Evolutionary conservation across 2,329 filamentous ascomycete genomes (phyloP).

Genomic region (Didymellaceae sp.): DNA sequence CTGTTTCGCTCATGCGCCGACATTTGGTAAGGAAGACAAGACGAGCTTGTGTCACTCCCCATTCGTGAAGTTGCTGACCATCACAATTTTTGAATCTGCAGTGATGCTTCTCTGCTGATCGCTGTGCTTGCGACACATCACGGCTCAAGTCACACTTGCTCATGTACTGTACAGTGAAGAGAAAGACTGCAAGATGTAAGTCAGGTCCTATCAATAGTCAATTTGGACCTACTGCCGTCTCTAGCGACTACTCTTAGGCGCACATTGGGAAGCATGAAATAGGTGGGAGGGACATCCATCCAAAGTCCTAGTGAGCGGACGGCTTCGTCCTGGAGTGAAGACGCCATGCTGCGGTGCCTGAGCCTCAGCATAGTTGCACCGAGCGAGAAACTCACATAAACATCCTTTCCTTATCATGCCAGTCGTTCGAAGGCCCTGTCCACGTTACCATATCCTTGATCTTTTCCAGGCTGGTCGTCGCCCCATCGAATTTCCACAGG

Average conservation of each 20-base stretch:
- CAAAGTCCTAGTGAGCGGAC: conserved; percentile 13
- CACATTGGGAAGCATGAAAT: conserved; percentile 6
- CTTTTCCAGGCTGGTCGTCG: neutral
- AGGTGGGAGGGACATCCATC: conserved; percentile 16
- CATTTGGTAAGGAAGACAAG: neutral
- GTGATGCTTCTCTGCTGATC: neutral
- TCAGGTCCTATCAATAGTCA: no score
- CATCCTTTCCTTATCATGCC: neutral
- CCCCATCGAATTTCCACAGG: neutral
- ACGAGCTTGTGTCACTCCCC: conserved; percentile 1
- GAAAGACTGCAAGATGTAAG: neutral
- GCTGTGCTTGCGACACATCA: neutral
- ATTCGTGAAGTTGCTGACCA: neutral
- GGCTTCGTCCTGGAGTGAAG: conserved; percentile 14
- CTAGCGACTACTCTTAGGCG: conserved; percentile 4
- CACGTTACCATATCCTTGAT: neutral
- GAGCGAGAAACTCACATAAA: conserved; percentile 9
- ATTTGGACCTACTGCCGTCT: neutral
- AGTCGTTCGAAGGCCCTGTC: no score
- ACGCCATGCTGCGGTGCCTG: conserved; percentile 4
- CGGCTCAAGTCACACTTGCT: neutral
- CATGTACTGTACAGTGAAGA: conserved; percentile 6
- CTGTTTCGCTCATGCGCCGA: no score
- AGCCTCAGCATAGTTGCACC: neutral
- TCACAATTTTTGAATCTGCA: neutral